Conservation (phyloP, 805 yeast genomes). For the Barnettozyma sucrosica region DNA sequence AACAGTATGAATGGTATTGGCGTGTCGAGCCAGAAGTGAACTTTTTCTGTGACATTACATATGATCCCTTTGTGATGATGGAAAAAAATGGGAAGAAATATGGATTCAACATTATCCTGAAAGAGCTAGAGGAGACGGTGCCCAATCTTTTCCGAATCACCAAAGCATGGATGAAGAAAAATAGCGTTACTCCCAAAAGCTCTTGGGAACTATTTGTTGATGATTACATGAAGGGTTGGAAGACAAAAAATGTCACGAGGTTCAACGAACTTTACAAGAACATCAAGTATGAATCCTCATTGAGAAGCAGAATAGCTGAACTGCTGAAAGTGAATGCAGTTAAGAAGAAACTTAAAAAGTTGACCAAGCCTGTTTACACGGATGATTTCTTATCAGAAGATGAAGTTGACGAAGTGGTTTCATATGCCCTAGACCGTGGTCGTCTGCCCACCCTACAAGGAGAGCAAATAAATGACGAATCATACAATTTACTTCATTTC, state of each 20-base stretch:
- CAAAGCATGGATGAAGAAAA: conserved; percentile 48
- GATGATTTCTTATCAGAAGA: conserved; percentile 26
- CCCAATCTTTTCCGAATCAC: conserved; percentile 79
- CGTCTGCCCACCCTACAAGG: conserved; percentile 32
- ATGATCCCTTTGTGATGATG: conserved; percentile 89
- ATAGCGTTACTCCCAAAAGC: conserved; percentile 45
- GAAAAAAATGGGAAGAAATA: conserved; percentile 59
- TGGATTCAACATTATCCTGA: conserved; percentile 77
- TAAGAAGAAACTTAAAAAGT: conserved; percentile 12
- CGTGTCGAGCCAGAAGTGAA: conserved; percentile 91
- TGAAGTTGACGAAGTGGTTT: conserved; percentile 34
- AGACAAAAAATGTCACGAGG: conserved; percentile 28
- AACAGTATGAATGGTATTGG: conserved; percentile 86
- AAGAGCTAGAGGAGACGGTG: conserved; percentile 75
- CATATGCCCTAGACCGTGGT: conserved; percentile 30
- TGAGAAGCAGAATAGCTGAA: conserved; percentile 25
- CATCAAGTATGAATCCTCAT: conserved; percentile 24
- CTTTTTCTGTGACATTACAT: conserved; percentile 84
- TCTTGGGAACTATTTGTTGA: conserved; percentile 65
- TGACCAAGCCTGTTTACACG: not conserved
- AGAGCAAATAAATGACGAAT: conserved; percentile 60
- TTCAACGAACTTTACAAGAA: conserved; percentile 25
- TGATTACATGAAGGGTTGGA: conserved; percentile 30
- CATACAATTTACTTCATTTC: conserved; percentile 78
- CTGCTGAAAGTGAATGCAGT: conserved; percentile 29